Conservation (phyloP, 2,329 filamentous ascomycete species). For the Colletotrichum sp. region DNA sequence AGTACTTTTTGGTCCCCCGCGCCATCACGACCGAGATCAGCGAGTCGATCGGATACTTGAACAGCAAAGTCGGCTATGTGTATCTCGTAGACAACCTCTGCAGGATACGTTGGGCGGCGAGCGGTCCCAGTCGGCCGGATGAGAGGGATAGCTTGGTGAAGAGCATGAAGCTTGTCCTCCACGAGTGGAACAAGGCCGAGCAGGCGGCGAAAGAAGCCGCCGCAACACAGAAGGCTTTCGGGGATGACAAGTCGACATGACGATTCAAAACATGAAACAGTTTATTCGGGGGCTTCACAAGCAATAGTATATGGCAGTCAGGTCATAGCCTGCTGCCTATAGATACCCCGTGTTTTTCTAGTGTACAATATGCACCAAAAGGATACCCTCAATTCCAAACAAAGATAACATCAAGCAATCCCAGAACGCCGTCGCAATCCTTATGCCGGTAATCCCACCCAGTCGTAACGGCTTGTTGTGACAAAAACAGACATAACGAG, state of each 20-base stretch:
- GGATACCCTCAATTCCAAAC: slow-evolving; percentile 18
- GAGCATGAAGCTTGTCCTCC: slow-evolving; percentile 66
- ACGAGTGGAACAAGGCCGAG: slow-evolving; percentile 56
- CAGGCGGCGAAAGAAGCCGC: slow-evolving; percentile 28
- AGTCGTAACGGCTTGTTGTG: slow-evolving; percentile 17
- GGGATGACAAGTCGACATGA: neutral
- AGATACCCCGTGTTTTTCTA: slow-evolving; percentile 20
- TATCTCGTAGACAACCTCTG: slow-evolving; percentile 89
- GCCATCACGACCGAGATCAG: slow-evolving; percentile 66
- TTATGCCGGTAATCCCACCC: slow-evolving; percentile 20
- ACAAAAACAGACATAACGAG: slow-evolving; percentile 2
- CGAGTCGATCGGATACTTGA: slow-evolving; percentile 74
- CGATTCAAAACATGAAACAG: neutral
- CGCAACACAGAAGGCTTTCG: neutral
- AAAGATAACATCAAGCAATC: neutral
- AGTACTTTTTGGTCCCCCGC: slow-evolving; percentile 66
- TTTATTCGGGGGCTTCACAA: neutral
- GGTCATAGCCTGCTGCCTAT: neutral
- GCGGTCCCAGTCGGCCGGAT: slow-evolving; percentile 67
- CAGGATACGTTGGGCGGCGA: slow-evolving; percentile 93
- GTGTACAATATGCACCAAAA: slow-evolving; percentile 22
- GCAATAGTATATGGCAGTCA: neutral
- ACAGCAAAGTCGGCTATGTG: slow-evolving; percentile 91
- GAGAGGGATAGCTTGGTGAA: slow-evolving; percentile 73
- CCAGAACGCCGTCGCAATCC: slow-evolving; percentile 22